Percentiles rank a stretch among this genome's conserved stretches.
These are phyloP conservation scores for Verruconis gallopava DNA, from an alignment of 2,329 filamentous ascomycete species.

Conservation along the genomic window DNA sequence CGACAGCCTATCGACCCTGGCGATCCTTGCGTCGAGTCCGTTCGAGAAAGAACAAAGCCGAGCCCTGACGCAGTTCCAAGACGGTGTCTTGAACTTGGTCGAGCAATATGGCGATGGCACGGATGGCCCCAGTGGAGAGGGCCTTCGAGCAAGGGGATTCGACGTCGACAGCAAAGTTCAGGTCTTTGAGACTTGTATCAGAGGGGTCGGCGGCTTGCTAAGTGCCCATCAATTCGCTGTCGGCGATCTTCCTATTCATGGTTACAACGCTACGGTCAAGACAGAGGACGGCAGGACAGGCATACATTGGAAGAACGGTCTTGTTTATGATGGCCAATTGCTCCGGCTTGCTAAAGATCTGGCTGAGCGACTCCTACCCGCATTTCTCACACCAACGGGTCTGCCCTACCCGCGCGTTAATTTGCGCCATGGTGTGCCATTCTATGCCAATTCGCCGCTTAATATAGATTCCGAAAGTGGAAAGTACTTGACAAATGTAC, in stretches of 20 bases:
- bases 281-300: conserved; percentile 22
- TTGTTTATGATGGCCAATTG: conserved; percentile 80
- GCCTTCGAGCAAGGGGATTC: conserved; percentile 65
- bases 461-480: conserved; percentile 43
- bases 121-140: conserved; percentile 52
- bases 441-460: conserved; percentile 76
- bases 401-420: conserved; percentile 94
- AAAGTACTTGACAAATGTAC: conserved; percentile 32
- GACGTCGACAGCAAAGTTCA: conserved; percentile 97
- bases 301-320: conserved; percentile 62
- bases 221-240: conserved; percentile 90
- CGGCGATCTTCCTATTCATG: conserved; percentile 74
- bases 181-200: conserved; percentile 95
- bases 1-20: conserved; percentile 87
- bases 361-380: conserved; percentile 70
- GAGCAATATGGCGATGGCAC: conserved; percentile 78
- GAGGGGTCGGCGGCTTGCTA: conserved; percentile 78
- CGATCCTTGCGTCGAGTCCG: conserved; percentile 72
- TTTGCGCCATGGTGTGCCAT: conserved; percentile 77
- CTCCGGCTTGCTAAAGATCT: conserved; percentile 81
- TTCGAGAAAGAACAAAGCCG: conserved; percentile 22
- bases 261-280: conserved; percentile 46
- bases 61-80: conserved; percentile 50
- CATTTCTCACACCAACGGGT: conserved; percentile 82
- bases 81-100: conserved; percentile 63